Evolutionary conservation across 164 flowering plant genomes (phyloP), one percentile per base, ranked within the genome.

Genomic region (Dillenia suffruticosa): DNA sequence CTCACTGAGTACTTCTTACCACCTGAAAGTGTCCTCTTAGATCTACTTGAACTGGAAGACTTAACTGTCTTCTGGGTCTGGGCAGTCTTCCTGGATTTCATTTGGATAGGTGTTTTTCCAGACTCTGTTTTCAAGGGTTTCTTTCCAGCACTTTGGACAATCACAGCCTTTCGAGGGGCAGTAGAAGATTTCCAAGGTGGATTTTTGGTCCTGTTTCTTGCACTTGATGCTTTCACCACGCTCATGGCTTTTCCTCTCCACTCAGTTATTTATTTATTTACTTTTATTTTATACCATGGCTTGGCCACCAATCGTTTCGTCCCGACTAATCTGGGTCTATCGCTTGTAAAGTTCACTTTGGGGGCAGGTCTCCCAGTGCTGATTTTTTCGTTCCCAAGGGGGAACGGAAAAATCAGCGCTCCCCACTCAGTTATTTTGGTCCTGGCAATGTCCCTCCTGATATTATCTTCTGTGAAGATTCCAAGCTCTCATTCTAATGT

Each of bases 401-500:
- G n/a, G n/a, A n/a, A n/a, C n/a, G n/a, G n/a, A n/a, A n/a, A n/a
- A n/a, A n/a, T n/a, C n/a, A n/a, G n/a, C n/a, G n/a, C n/a, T n/a
- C n/a, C n/a, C n/a, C n/a, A n/a, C n/a, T n/a, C n/a, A n/a, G n/a
- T 77, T 15, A 73, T 72, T 50, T 55, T 68, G 10, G 77, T 55
- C 67, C 84, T 79, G 17, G 84, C 82, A 45, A 61, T 55, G 62
- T 89, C 97, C 67, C 89, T 77, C 58, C 74, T 67, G 13, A 91
- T 72, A 59, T 72, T 69, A 64, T 81, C 91, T 9, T 59, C 63
- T 12, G 85, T 79, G 9, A 94, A 63, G 93, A 78, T 68, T 94
- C 99, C 76, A 91, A 79, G 79, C 96, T 94, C 65, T 94, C 96
- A 49, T 94, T 92, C 75, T 91, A 89, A 75, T 65, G 74, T 14